Conservation (phyloP, 495 filamentous ascomycete species). For the Aspergillus incahuasiensis region DNA sequence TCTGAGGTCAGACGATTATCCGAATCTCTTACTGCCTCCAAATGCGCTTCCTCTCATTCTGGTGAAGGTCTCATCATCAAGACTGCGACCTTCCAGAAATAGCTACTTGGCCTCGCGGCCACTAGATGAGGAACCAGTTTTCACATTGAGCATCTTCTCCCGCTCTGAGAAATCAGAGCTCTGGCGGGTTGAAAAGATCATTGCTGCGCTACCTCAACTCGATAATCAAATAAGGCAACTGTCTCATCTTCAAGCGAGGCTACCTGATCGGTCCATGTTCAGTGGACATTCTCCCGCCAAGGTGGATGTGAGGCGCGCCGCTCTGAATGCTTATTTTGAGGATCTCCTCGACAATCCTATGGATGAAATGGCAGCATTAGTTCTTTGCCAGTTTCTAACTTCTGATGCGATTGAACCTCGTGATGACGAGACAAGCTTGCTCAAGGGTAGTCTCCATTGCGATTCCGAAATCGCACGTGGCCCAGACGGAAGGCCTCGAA, state of each 20-base stretch:
- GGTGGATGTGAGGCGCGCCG: conserved; percentile 78
- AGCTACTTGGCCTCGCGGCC: conserved; percentile 67
- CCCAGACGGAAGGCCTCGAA: conserved; percentile 62
- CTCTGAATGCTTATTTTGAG: conserved; percentile 81
- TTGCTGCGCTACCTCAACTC: conserved; percentile 70
- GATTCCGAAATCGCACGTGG: conserved; percentile 40
- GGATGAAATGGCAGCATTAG: conserved; percentile 71
- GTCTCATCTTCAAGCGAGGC: conserved; percentile 59
- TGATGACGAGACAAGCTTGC: conserved; percentile 53
- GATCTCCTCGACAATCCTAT: conserved; percentile 75
- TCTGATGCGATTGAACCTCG: conserved; percentile 77
- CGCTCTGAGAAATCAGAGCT: conserved; percentile 74
- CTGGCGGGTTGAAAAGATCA: conserved; percentile 92
- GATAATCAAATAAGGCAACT: conserved; percentile 74
- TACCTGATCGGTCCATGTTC: conserved; percentile 83
- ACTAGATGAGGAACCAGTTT: conserved; percentile 84
- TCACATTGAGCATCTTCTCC: conserved; percentile 80
- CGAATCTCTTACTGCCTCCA: conserved; percentile 76
- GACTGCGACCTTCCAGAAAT: conserved; percentile 84
- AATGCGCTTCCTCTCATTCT: conserved; percentile 85
- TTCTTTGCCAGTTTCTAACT: conserved; percentile 83
- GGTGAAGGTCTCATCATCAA: conserved; percentile 83
- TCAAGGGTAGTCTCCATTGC: conserved; percentile 43
- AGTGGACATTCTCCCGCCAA: conserved; percentile 91
- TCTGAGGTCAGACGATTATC: conserved; percentile 75